Evolutionary conservation across 257 asterid species (phyloP).

Genomic region (Dorcoceras hygrometricum): DNA sequence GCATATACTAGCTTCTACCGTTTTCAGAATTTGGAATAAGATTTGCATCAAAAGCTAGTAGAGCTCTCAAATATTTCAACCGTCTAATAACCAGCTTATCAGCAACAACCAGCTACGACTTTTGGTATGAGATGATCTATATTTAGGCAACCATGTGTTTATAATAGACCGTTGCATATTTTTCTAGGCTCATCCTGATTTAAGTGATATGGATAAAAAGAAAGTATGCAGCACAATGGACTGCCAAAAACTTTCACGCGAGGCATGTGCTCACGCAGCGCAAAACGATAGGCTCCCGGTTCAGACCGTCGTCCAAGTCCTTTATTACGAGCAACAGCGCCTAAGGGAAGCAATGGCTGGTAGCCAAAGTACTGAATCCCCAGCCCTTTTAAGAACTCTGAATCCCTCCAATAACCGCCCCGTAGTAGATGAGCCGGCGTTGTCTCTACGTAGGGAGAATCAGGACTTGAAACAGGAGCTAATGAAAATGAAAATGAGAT

Average conservation of each 20-base stretch:
- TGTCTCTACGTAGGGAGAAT: slow-evolving; percentile 39
- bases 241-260: slow-evolving; percentile 82
- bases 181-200: slow-evolving; percentile 73
- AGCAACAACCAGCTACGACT: neutral
- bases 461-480: slow-evolving; percentile 55
- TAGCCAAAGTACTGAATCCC: slow-evolving; percentile 31
- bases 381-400: slow-evolving; percentile 31
- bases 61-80: neutral
- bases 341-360: slow-evolving; percentile 60
- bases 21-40: neutral
- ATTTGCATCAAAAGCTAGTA: neutral
- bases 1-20: no score
- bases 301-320: slow-evolving; percentile 85
- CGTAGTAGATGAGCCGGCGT: slow-evolving; percentile 29
- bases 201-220: slow-evolving; percentile 75
- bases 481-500: slow-evolving; percentile 34
- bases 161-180: neutral
- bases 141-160: neutral
- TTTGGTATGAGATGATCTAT: neutral
- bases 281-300: slow-evolving; percentile 85
- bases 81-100: neutral
- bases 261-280: slow-evolving; percentile 90
- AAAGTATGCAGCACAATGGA: slow-evolving; percentile 85
- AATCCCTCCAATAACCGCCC: slow-evolving; percentile 29
- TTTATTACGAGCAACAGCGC: slow-evolving; percentile 83